phyloP scores from a whole-genome alignment of 2,329 filamentous ascomycete species.

The Colletotrichum godetiae region DNA sequence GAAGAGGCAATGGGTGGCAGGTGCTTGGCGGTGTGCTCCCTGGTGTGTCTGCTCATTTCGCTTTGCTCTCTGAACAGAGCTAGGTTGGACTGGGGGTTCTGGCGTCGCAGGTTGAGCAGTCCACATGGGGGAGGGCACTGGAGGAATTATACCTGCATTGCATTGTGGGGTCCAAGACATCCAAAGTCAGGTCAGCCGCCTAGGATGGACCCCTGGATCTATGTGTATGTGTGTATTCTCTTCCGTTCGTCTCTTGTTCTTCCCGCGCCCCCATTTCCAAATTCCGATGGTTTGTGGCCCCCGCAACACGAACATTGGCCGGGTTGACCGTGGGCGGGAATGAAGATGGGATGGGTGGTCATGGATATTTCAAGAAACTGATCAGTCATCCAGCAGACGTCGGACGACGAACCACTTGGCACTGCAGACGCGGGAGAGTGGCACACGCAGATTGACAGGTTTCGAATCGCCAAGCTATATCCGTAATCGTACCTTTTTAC shows the following conservation, averaged over 20 bases:
- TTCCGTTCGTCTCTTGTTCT: neutral
- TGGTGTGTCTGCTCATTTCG: slow-evolving; percentile 28
- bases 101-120: neutral
- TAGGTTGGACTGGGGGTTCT: neutral
- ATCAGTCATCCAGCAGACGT: neutral
- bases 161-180: slow-evolving; percentile 2
- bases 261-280: neutral
- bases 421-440: neutral
- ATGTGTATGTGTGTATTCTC: neutral
- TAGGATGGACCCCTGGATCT: neutral
- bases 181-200: neutral
- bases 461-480: neutral
- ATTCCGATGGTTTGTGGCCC: neutral
- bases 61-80: slow-evolving; percentile 2
- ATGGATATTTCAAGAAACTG: neutral
- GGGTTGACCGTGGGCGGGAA: neutral
- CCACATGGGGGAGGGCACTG: neutral
- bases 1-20: neutral
- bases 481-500: too few species aligned
- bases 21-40: neutral
- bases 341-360: neutral
- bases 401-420: too few species aligned
- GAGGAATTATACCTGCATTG: neutral
- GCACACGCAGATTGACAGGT: neutral
- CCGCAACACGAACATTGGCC: neutral